These are phyloP conservation scores for Mycena albidolilacea DNA, from an alignment of 768 basidiomycete genomes.

Conservation along the genomic window DNA sequence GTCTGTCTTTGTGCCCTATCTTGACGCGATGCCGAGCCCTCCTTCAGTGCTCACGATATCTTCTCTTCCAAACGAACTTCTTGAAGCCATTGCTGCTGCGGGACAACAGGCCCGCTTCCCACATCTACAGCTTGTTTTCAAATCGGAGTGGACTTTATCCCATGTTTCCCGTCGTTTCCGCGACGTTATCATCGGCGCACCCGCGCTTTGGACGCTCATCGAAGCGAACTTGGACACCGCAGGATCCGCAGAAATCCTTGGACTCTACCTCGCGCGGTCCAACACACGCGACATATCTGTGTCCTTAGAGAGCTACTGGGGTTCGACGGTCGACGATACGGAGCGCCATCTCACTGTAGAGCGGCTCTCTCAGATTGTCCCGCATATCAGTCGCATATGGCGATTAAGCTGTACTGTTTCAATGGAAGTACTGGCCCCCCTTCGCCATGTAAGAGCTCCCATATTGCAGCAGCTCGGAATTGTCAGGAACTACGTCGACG, in stretches of 20 bases:
- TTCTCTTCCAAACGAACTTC: slow-evolving; percentile 13
- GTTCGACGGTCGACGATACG: neutral
- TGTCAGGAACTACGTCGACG: neutral
- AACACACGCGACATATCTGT: neutral
- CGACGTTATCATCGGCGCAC: neutral
- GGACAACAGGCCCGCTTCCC: neutral
- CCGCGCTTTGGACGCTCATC: slow-evolving; percentile 1
- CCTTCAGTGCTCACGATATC: neutral
- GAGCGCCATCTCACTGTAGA: neutral
- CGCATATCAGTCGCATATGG: neutral
- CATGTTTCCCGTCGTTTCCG: slow-evolving; percentile 17
- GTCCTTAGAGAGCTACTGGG: neutral
- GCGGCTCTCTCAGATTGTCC: neutral
- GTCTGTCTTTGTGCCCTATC: neutral
- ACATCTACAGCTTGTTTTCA: neutral
- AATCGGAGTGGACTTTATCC: slow-evolving; percentile 9
- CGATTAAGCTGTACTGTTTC: neutral
- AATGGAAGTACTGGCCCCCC: neutral
- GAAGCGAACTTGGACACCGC: neutral
- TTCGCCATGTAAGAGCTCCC: neutral
- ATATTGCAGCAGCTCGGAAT: slow-evolving; percentile 5
- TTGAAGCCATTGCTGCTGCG: neutral
- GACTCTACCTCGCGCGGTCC: slow-evolving; percentile 19
- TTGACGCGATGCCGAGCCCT: neutral
- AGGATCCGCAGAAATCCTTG: slow-evolving; percentile 4